Percentiles rank a stretch among this genome's conserved stretches.
phyloP scores from a whole-genome alignment of 805 yeast species.

The Yamadazyma kitorensis region DNA sequence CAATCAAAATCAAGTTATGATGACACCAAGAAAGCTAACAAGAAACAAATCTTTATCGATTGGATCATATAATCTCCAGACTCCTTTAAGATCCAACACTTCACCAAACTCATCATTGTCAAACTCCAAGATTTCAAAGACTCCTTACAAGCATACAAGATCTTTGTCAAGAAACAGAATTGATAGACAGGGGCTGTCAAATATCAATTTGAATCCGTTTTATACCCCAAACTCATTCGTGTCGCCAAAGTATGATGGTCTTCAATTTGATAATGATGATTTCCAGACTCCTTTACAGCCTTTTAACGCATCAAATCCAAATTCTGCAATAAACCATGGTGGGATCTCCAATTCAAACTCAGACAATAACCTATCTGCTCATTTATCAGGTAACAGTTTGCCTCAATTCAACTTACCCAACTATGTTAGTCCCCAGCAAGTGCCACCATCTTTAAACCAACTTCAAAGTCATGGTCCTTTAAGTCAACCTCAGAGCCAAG shows the following conservation, averaged over 20 bases:
- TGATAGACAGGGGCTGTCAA: slow-evolving; percentile 20
- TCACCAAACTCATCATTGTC: slow-evolving; percentile 8
- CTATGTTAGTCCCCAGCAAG: background rate
- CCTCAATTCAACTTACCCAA: slow-evolving; percentile 2
- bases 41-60: slow-evolving; percentile 36
- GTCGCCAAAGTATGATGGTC: slow-evolving; percentile 22
- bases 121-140: slow-evolving; percentile 26
- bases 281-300: slow-evolving; percentile 23
- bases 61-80: slow-evolving; percentile 12
- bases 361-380: background rate
- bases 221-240: slow-evolving; percentile 25
- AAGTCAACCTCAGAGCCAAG: slow-evolving; percentile 1
- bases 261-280: slow-evolving; percentile 19
- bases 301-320: background rate
- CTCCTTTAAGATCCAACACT: slow-evolving; percentile 11
- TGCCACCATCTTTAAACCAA: background rate
- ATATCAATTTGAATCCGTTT: slow-evolving; percentile 27
- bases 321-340: no score
- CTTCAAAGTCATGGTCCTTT: slow-evolving; percentile 3
- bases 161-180: slow-evolving; percentile 39
- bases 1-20: slow-evolving; percentile 6
- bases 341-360: slow-evolving; percentile 1
- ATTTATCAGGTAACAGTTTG: background rate
- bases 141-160: slow-evolving; percentile 40
- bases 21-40: slow-evolving; percentile 34